Evolutionary conservation across 441 rosid genomes (phyloP), one percentile per base, ranked within the genome.

Genomic region (Erodium moschatum): DNA sequence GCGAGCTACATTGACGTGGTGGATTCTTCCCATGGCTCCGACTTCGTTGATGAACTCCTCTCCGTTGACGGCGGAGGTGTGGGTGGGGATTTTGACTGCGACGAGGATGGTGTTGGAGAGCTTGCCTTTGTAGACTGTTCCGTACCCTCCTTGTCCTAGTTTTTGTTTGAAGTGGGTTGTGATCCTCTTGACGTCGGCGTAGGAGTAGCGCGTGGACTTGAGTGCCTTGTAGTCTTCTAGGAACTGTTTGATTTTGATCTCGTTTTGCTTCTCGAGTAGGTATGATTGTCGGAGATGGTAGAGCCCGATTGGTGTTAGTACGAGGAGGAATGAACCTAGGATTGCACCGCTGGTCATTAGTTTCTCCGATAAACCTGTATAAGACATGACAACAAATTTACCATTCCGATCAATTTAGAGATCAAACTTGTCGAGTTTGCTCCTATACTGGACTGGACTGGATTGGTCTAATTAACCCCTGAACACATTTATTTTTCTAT

Each of bases 41-140:
- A 68, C 75, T 20, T 73, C 72, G 0, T 73, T 68, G 58, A 73
- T 35, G 31, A 73, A 68, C 6, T 73, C 76, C 50, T 73, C 76
- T 0, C 76, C 69, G 31, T 29, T 54, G 8, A 64, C 65, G 21
- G 52, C 63, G 4, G 19, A 18, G 3, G 31, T 65, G 19, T 68
- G 6, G 56, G 3, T 44, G 5, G 68, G 44, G 64, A 73, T n/a
- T 42, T 73, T 73, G 21, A 67, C 56, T 0, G 71, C 71, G 6
- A 67, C 65, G 5, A 46, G 19, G 18, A 33, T 38, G n/a, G 67
- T 24, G 16, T 67, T 63, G 1, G 0, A 3, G 20, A 68, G 65
- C 58, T 68, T 68, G 5, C 72, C 76, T 48, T 64, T 68, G 64
- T 27, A 73, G 1, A 73, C 75, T 42, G 63, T 6, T 44, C 71